Evolutionary conservation across 2,329 filamentous ascomycete genomes (phyloP), one percentile per base, ranked within the genome.

Genomic region (Colletotrichum brevisporum): DNA sequence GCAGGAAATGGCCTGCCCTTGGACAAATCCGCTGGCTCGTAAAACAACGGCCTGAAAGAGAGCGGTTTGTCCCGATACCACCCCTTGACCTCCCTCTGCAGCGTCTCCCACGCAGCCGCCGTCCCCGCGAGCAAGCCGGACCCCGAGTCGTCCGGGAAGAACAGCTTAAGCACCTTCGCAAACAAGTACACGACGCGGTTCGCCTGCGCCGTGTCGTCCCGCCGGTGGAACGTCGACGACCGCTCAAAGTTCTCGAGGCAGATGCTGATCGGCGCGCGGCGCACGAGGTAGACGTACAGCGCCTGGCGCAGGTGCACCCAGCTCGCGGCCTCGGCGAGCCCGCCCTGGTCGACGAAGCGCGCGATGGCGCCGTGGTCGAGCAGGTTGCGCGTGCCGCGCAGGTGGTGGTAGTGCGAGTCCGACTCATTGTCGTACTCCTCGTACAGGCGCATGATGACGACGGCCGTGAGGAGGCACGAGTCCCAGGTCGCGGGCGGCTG

Each of bases 391-490:
- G 78, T 78, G 1, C 81, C 81, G 36, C 79, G 76, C 15, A 82
- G 78, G 61, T 83, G 81, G 59, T 83, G 79, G 50, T 77, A 80
- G 16, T 78, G 76, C 18, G 80, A 75, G 62, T 83, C 81, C 4
- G 75, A 69, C 31, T 73, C 72, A 27, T 69, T 72, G 57, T 75
- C 72, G 36, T 69, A 72, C 73, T 86, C 84, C 72, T 86, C 84
- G 61, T 86, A 84, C 5, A 85, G 77, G 0, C 84, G 80, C 21
- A 86, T 74, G 6, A 86, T 79, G 9, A 86, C 84, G 0, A 87
- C 83, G 0, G 84, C 83, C 1, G 83, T 79, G 0, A 86, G 75
- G 2, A 85, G 79, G 16, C 81, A 83, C 39, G 84, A 84, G 55
- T 84, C 82, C 72, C 82, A 84, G 1, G 79, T 79, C 1, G 80